phyloP scores from a whole-genome alignment of 2,329 filamentous ascomycete species.

The Aspergillus sp. region DNA sequence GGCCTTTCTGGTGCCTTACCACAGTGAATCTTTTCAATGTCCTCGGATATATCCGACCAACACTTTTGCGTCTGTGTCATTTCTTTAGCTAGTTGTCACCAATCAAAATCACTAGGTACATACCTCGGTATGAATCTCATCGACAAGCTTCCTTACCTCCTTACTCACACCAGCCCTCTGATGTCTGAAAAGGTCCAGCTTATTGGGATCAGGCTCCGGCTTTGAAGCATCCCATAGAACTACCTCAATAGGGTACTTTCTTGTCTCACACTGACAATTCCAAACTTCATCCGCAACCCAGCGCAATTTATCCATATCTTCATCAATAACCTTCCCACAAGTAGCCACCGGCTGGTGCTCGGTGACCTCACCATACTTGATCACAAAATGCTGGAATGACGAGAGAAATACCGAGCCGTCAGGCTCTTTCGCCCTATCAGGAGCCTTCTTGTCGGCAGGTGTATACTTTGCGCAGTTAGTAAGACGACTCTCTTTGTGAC shows the following conservation, averaged over 20 bases:
- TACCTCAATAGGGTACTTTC: slow-evolving; percentile 14
- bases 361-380: slow-evolving; percentile 17
- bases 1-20: slow-evolving; percentile 4
- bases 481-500: background rate
- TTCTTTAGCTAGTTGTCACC: too few species aligned
- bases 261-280: slow-evolving; percentile 2
- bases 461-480: slow-evolving; percentile 10
- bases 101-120: too few species aligned
- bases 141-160: slow-evolving; percentile 3
- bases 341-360: slow-evolving; percentile 16
- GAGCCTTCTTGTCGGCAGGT: slow-evolving; percentile 6
- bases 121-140: slow-evolving; percentile 9
- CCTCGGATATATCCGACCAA: slow-evolving; percentile 6
- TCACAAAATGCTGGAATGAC: slow-evolving; percentile 16
- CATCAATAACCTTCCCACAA: slow-evolving; percentile 13
- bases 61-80: slow-evolving; percentile 4
- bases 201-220: slow-evolving; percentile 7
- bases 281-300: slow-evolving; percentile 7
- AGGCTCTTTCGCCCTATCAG: slow-evolving; percentile 13
- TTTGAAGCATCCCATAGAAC: slow-evolving; percentile 16
- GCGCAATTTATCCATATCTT: slow-evolving; percentile 14
- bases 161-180: slow-evolving; percentile 12
- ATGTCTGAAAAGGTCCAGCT: slow-evolving; percentile 5
- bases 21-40: slow-evolving; percentile 8
- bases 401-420: slow-evolving; percentile 19